Conservation (phyloP, 345 rosid species). For the Euphorbia pulcherrima region DNA sequence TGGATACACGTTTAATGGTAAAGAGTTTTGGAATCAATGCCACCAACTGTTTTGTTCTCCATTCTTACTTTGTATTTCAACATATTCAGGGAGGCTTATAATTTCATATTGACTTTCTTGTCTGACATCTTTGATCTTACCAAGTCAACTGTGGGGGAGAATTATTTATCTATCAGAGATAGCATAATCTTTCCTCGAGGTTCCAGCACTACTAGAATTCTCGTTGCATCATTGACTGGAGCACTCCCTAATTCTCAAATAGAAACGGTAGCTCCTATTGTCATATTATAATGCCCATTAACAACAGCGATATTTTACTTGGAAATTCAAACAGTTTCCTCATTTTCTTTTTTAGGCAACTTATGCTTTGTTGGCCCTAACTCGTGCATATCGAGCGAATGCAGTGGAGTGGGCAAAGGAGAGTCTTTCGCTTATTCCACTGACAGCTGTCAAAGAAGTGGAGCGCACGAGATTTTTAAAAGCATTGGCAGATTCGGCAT, state of each 20-base stretch:
- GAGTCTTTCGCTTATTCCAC: slow-evolving; percentile 64
- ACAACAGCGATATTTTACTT: background rate
- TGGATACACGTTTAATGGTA: background rate
- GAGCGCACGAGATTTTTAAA: slow-evolving; percentile 67
- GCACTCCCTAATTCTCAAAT: slow-evolving; percentile 94
- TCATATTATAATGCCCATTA: background rate
- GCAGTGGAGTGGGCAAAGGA: slow-evolving; percentile 81
- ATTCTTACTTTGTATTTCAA: background rate
- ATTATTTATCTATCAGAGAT: slow-evolving; percentile 61
- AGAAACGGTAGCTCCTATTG: slow-evolving; percentile 54
- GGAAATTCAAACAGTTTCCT: background rate
- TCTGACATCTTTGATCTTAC: slow-evolving; percentile 82
- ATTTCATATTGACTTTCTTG: slow-evolving; percentile 86
- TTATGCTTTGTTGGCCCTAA: slow-evolving; percentile 65
- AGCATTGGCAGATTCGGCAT: slow-evolving; percentile 68
- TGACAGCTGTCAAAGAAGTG: slow-evolving; percentile 64
- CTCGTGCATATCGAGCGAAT: slow-evolving; percentile 56
- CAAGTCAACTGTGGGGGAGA: slow-evolving; percentile 57
- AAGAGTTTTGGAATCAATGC: background rate
- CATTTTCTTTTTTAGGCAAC: slow-evolving; percentile 46
- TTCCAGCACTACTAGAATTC: slow-evolving; percentile 64
- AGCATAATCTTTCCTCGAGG: slow-evolving; percentile 79
- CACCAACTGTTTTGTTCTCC: background rate
- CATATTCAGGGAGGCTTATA: slow-evolving; percentile 84
- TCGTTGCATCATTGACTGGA: slow-evolving; percentile 85